A percentile compares a stretch with the other conserved stretches of the same genome.
Conservation (phyloP, 139 green algal genomes). For the Chlorella sp. region DNA sequence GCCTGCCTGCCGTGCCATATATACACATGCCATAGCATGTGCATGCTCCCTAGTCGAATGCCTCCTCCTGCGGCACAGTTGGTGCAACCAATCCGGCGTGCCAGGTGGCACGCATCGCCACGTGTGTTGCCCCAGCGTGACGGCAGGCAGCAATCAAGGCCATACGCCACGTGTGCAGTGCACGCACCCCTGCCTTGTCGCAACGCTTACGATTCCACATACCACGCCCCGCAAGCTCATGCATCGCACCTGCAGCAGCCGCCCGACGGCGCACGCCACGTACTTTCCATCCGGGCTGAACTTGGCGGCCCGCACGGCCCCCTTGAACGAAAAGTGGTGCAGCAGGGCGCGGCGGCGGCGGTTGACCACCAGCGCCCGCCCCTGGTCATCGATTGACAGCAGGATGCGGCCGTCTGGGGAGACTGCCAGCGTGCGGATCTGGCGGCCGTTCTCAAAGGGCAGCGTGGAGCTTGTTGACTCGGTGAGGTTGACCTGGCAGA, state of each 20-base stretch:
- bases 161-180: not conserved
- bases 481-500: slow-evolving; percentile 75
- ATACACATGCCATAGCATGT: too few relatives aligned
- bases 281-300: slow-evolving; percentile 93
- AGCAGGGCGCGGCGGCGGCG: slow-evolving; percentile 78
- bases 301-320: slow-evolving; percentile 69
- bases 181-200: not conserved
- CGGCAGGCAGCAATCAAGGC: not conserved
- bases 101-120: too few relatives aligned
- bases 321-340: slow-evolving; percentile 95
- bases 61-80: too few relatives aligned
- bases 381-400: slow-evolving; percentile 88
- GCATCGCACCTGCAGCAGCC: slow-evolving; percentile 84
- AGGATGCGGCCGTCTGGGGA: slow-evolving; percentile 86
- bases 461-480: slow-evolving; percentile 79
- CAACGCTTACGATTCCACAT: too few relatives aligned
- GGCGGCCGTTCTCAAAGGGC: slow-evolving; percentile 84
- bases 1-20: too few relatives aligned
- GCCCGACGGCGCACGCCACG: slow-evolving; percentile 86
- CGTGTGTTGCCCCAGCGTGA: too few relatives aligned
- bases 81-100: too few relatives aligned
- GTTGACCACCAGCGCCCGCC: slow-evolving; percentile 84
- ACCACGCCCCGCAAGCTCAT: too few relatives aligned
- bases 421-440: slow-evolving; percentile 81
- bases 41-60: too few relatives aligned